Conservation (phyloP, 257 asterid genomes). For the Paulownia fortunei region DNA sequence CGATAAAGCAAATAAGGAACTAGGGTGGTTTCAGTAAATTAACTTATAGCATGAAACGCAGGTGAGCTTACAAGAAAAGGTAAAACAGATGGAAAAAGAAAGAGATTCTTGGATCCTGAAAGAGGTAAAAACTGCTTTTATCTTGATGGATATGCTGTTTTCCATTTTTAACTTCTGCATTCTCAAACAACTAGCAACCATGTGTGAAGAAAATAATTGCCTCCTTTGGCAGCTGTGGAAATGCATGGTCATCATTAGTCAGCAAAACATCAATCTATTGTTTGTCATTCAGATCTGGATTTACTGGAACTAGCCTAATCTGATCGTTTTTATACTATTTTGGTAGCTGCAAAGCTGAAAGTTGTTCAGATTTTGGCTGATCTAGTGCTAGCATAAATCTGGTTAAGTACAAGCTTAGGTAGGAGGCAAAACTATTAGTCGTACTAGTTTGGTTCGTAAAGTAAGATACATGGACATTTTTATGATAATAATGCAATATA, state of each 20-base stretch:
- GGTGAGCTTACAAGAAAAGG: constrained; percentile 64
- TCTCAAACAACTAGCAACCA: constrained; percentile 7
- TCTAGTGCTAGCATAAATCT: too few species aligned
- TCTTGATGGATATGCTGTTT: constrained; percentile 24
- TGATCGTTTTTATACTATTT: too few species aligned
- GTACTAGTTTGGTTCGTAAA: too few species aligned
- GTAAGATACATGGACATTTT: too few species aligned
- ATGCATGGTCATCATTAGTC: constrained; percentile 1
- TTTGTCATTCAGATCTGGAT: too few species aligned
- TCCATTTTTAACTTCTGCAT: constrained; percentile 15
- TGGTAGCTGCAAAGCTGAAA: too few species aligned
- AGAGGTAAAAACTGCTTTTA: constrained; percentile 57
- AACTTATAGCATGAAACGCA: constrained; percentile 37
- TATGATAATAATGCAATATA: too few species aligned
- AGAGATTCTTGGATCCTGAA: constrained; percentile 58
- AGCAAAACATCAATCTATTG: constrained; percentile 6
- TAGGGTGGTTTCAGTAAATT: constrained; percentile 18
- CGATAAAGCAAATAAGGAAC: constrained; percentile 17
- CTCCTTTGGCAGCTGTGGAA: background rate
- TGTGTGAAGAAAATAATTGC: background rate
- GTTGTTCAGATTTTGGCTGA: too few species aligned
- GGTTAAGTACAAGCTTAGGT: too few species aligned
- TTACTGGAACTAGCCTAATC: too few species aligned
- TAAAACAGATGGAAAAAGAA: constrained; percentile 65
- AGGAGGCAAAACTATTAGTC: too few species aligned